phyloP scores from a whole-genome alignment of 345 rosid genomes.

The Gossypium thurberi region DNA sequence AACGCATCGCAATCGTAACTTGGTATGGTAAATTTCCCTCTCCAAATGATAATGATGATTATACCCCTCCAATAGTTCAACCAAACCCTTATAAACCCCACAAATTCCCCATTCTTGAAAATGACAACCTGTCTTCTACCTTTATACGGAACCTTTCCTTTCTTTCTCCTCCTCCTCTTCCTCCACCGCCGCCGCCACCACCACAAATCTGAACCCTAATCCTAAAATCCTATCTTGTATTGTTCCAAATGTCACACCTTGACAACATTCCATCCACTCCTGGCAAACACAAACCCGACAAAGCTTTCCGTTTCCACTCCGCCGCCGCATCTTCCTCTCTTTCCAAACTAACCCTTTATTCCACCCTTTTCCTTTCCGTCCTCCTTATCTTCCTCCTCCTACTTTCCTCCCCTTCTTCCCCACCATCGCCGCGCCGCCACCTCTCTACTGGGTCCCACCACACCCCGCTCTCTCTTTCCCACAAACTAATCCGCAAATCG shows the following conservation, averaged over 20 bases:
- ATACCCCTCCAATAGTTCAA: neutral
- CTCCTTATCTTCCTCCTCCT: conserved; percentile 32
- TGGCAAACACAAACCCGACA: conserved; percentile 59
- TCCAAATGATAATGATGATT: neutral
- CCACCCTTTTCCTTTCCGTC: conserved; percentile 41
- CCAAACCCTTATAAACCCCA: conserved; percentile 8
- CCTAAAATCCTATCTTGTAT: conserved; percentile 3
- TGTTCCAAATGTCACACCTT: conserved; percentile 44
- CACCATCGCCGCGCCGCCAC: conserved; percentile 34
- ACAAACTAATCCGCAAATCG: conserved; percentile 43
- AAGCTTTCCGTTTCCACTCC: conserved; percentile 43
- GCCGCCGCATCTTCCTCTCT: conserved; percentile 38
- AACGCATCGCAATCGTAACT: neutral
- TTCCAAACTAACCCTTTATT: conserved; percentile 41
- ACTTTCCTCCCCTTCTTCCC: conserved; percentile 21
- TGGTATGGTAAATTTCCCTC: neutral
- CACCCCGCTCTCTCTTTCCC: conserved; percentile 9
- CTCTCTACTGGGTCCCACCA: conserved; percentile 29
- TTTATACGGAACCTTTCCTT: neutral
- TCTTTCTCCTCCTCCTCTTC: neutral
- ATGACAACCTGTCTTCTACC: neutral
- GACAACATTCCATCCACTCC: conserved; percentile 55
- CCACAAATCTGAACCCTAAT: neutral
- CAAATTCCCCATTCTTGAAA: neutral
- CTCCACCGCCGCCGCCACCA: neutral